Conservation (phyloP, 1,284 basidiomycete species). For the Fomitopsis betulina region DNA sequence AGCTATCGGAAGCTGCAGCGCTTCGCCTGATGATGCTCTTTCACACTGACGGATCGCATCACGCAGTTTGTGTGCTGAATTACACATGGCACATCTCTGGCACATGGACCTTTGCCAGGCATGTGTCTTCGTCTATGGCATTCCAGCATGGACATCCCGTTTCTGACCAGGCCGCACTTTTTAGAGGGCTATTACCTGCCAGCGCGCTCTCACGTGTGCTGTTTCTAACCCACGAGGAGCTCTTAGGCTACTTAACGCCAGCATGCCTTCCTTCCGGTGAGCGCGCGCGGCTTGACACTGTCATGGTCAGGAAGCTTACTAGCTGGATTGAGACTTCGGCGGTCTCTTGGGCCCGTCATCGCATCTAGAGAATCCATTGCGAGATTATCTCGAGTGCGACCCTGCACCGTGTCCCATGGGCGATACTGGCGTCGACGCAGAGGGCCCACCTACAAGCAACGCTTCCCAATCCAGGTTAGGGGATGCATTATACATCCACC, state of each 20-base stretch:
- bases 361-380: slow-evolving; percentile 44
- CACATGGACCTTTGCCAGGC: slow-evolving; percentile 75
- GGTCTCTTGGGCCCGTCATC: slow-evolving; percentile 46
- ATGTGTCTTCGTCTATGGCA: slow-evolving; percentile 18
- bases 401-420: not conserved
- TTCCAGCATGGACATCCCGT: not conserved
- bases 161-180: slow-evolving; percentile 6
- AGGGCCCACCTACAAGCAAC: not conserved
- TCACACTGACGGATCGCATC: slow-evolving; percentile 6
- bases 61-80: slow-evolving; percentile 70
- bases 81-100: slow-evolving; percentile 81
- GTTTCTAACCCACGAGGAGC: slow-evolving; percentile 61
- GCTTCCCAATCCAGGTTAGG: not conserved
- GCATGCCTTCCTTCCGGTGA: slow-evolving; percentile 56
- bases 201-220: slow-evolving; percentile 68
- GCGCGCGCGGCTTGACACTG: slow-evolving; percentile 11
- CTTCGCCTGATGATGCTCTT: not conserved
- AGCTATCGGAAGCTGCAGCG: not conserved
- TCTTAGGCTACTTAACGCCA: slow-evolving; percentile 54
- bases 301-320: not conserved
- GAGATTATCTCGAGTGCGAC: slow-evolving; percentile 11
- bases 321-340: slow-evolving; percentile 51
- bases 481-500: not conserved
- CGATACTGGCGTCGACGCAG: not conserved
- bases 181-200: slow-evolving; percentile 65